Percentiles rank a stretch among this genome's conserved stretches.
phyloP scores from a whole-genome alignment of 2,329 filamentous ascomycete species.

The Botryotinia globosa region DNA sequence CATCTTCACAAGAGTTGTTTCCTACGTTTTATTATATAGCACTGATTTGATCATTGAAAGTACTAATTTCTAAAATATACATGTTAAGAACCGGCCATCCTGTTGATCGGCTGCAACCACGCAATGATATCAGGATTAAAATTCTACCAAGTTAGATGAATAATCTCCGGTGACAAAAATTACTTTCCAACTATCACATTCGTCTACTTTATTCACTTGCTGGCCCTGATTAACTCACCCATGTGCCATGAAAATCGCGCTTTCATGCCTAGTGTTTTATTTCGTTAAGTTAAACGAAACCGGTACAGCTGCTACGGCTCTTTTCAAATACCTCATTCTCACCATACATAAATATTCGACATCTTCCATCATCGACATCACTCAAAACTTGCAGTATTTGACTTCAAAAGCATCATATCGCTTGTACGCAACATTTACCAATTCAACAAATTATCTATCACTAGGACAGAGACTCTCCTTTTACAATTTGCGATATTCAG shows the following conservation, averaged over 20 bases:
- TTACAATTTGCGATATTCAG: not conserved
- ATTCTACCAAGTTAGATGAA: not conserved
- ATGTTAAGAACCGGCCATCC: not conserved
- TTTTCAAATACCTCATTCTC: no score
- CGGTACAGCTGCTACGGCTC: not conserved
- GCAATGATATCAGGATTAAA: not conserved
- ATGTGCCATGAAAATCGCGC: not conserved
- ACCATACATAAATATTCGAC: not conserved
- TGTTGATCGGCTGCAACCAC: not conserved
- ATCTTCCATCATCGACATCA: not conserved
- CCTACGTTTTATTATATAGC: not conserved
- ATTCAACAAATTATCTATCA: not conserved
- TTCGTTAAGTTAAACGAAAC: not conserved
- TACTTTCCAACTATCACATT: not conserved
- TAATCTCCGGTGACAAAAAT: not conserved
- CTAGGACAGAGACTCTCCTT: not conserved
- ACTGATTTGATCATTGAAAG: not conserved
- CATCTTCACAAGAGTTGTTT: no score
- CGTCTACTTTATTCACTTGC: not conserved
- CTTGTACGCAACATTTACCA: not conserved
- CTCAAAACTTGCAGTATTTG: not conserved
- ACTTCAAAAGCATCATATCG: not conserved
- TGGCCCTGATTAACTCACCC: no score
- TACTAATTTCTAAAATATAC: not conserved
- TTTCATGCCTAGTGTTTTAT: accelerated